Evolutionary conservation across 495 filamentous ascomycete genomes (phyloP), one percentile per base, ranked within the genome.

Genomic region (Lasiosphaeris hirsuta): DNA sequence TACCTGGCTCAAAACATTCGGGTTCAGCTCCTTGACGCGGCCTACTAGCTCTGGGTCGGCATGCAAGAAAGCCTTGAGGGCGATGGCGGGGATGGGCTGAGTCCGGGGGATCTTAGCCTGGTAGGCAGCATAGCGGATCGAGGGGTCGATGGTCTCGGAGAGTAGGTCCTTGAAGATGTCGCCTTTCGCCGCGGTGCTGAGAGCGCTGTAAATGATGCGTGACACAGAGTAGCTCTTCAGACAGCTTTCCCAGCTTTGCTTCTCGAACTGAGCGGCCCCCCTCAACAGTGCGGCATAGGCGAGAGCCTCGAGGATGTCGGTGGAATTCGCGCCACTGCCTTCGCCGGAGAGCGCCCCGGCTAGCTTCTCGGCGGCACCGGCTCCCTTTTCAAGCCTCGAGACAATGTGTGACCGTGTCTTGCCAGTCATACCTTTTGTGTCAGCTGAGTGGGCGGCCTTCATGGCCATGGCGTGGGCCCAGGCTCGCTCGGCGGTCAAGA

Each of bases 391-490:
- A 35, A 99, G 73, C 23, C 91, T 82, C 4, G 93, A 93, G 49
- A 93, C 84, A 17, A 97, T 92, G 65, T 97, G 94, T 36, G 87
- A 86, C 59, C 89, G 83, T 15, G 89, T 86, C 15, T 86, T 83
- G 45, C 90, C 86, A n/a, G 88, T 79, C 52, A 95, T 86, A 35
- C 85, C 84, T 69, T 90, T 86, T 36, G 81, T 79, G 60, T 93
- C 90, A 62, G 89, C 84, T 40, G 90, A 82, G 69, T 96, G 89
- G 18, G 83, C 72, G 6, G 91, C 83, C 71, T 96, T 96, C 81
- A 97, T 90, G 61, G 88, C 81, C 91, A 96, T 94, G 50, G 92
- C 95, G 67, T 96, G 86, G 1, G 95, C 95, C 92, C 95, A 97
- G 51, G 95, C 90, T 61, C 95, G 83, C 75, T 99, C 95, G 56